These are phyloP conservation scores for Aspergillus sparsus DNA, from an alignment of 495 filamentous ascomycete species.

Conservation along the genomic window DNA sequence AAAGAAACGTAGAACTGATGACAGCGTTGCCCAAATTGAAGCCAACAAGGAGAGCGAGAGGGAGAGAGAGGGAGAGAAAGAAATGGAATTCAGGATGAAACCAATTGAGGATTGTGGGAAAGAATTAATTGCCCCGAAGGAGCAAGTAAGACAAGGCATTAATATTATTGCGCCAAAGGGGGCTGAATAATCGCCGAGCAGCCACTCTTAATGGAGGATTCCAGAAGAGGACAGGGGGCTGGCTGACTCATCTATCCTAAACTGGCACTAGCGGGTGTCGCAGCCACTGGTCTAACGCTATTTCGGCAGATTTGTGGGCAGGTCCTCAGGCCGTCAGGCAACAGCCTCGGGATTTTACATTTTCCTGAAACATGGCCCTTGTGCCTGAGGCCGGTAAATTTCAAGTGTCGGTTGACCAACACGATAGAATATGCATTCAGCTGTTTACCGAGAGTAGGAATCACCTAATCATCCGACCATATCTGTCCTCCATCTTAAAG, in stretches of 20 bases:
- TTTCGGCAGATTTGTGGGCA: not conserved
- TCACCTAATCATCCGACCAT: too few relatives aligned
- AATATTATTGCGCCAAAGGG: conserved; percentile 13
- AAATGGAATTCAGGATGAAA: not conserved
- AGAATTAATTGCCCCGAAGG: not conserved
- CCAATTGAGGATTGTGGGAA: conserved; percentile 7
- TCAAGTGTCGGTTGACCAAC: too few relatives aligned
- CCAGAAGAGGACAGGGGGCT: conserved; percentile 2
- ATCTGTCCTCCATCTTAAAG: too few relatives aligned
- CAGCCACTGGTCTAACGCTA: not conserved
- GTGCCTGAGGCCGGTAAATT: too few relatives aligned
- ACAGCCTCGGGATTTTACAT: not conserved
- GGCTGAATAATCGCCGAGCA: not conserved
- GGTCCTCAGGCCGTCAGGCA: not conserved
- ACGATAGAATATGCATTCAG: not conserved
- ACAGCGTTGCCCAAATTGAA: too few relatives aligned
- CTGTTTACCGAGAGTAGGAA: not conserved
- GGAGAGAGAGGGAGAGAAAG: conserved; percentile 2
- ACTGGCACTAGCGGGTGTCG: not conserved
- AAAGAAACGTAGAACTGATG: too few relatives aligned
- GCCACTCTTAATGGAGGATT: conserved; percentile 9
- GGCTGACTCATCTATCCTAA: conserved; percentile 7
- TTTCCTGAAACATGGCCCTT: too few relatives aligned
- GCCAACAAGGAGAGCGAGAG: not conserved
- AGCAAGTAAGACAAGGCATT: not conserved